Evolutionary conservation across 1,284 basidiomycete species (phyloP).

Genomic region (Schizophyllum commune): DNA sequence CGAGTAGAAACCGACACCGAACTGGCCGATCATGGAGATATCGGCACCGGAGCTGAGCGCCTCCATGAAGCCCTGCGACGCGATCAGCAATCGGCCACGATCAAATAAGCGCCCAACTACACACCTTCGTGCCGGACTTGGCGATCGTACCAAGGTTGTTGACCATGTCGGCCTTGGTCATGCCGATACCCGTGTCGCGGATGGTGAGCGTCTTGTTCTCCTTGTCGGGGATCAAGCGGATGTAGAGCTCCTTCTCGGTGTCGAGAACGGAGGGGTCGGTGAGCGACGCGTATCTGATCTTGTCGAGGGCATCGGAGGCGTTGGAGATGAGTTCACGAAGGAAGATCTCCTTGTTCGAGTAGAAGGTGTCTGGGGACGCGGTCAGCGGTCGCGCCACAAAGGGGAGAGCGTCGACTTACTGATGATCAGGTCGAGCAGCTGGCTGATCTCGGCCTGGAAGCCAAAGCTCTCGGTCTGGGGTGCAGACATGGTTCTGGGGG

Average conservation of each 20-base stretch:
- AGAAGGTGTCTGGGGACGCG: constrained; percentile 75
- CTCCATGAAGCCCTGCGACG: constrained; percentile 87
- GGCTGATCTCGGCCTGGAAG: constrained; percentile 97
- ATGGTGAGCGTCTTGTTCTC: constrained; percentile 91
- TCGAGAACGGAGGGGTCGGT: constrained; percentile 89
- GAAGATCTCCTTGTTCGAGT: constrained; percentile 99
- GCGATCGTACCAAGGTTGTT: constrained; percentile 99
- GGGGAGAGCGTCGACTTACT: constrained; percentile 39
- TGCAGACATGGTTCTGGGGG: constrained; percentile 43
- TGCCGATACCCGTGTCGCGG: constrained; percentile 96
- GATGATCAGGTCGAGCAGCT: constrained; percentile 88
- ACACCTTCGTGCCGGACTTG: constrained; percentile 89
- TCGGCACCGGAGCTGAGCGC: constrained; percentile 95
- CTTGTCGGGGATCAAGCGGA: constrained; percentile 92
- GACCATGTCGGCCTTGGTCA: constrained; percentile 98
- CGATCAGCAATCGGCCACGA: neutral
- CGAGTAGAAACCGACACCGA: constrained; percentile 99
- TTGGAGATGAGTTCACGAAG: constrained; percentile 94
- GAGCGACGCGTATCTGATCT: constrained; percentile 90
- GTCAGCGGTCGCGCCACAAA: constrained; percentile 9
- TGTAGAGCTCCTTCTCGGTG: constrained; percentile 82
- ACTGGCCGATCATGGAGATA: constrained; percentile 91
- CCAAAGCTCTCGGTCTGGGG: constrained; percentile 66
- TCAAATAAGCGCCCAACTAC: constrained; percentile 13
- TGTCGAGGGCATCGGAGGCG: constrained; percentile 92